These are phyloP conservation scores for Logfia minima DNA, from an alignment of 129 eudicot species.

Conservation along the genomic window DNA sequence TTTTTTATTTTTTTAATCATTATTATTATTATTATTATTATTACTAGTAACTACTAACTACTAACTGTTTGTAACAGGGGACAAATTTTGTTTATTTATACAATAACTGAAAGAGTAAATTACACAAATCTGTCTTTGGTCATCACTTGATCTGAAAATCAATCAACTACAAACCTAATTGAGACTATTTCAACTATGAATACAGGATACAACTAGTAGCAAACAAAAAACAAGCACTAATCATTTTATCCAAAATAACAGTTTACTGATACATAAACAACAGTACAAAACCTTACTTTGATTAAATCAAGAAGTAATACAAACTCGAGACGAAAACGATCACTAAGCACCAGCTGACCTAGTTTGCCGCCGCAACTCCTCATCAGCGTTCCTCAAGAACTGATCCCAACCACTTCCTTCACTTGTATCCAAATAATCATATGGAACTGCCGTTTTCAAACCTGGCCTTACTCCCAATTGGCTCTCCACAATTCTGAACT, in stretches of 20 bases:
- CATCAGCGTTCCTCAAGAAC: slow-evolving; percentile 73
- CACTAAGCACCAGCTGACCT: slow-evolving; percentile 48
- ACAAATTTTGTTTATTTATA: too few relatives aligned
- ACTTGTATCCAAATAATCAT: slow-evolving; percentile 87
- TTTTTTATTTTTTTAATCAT: too few relatives aligned
- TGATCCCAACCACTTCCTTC: slow-evolving; percentile 99
- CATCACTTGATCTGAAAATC: neutral
- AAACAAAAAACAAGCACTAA: neutral
- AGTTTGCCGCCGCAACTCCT: slow-evolving; percentile 55
- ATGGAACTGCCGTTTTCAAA: slow-evolving; percentile 94
- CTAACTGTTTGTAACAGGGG: too few relatives aligned
- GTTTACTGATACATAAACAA: neutral
- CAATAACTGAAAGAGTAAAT: too few relatives aligned
- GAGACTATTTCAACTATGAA: neutral
- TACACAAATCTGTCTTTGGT: neutral
- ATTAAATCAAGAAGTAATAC: neutral
- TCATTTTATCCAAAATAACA: neutral
- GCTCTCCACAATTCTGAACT: slow-evolving; percentile 71
- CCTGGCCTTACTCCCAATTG: slow-evolving; percentile 82
- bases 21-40: too few relatives aligned
- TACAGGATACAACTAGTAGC: neutral
- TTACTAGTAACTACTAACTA: too few relatives aligned
- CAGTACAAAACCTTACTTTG: neutral
- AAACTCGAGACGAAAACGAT: neutral
- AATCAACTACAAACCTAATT: neutral